Evolutionary conservation across 2,329 filamentous ascomycete species (phyloP).

Genomic region (Alternaria tenuissima): DNA sequence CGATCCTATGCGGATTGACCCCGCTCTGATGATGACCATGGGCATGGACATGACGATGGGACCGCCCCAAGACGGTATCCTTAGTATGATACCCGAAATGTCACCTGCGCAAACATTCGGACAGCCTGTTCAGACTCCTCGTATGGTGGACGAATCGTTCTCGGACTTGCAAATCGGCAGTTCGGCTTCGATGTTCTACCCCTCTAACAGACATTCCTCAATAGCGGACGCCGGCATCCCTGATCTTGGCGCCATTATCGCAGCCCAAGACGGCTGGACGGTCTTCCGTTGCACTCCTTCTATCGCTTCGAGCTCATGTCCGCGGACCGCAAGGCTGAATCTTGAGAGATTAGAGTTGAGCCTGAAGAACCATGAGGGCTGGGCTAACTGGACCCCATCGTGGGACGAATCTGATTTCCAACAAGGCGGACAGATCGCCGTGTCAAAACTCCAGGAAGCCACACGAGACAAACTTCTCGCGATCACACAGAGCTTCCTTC

Average conservation of each 20-base stretch:
- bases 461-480: conserved; percentile 75
- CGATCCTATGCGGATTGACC: conserved; percentile 55
- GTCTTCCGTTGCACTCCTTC: conserved; percentile 62
- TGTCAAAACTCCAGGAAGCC: conserved; percentile 60
- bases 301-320: conserved; percentile 58
- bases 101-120: conserved; percentile 47
- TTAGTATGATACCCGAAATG: conserved; percentile 58
- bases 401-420: conserved; percentile 60
- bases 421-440: conserved; percentile 56
- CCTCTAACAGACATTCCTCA: conserved; percentile 52
- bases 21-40: conserved; percentile 57
- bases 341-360: conserved; percentile 62
- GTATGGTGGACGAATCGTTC: conserved; percentile 57
- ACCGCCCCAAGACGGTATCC: conserved; percentile 50
- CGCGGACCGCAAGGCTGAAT: conserved; percentile 60
- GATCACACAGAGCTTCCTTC: conserved; percentile 74
- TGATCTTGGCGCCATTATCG: conserved; percentile 59
- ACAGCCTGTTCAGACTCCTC: conserved; percentile 55
- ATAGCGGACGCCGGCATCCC: conserved; percentile 48
- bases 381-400: conserved; percentile 61
- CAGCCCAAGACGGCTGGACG: conserved; percentile 62
- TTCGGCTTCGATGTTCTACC: conserved; percentile 53
- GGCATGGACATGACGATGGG: conserved; percentile 56
- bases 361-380: conserved; percentile 60
- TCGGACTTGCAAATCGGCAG: conserved; percentile 57